Evolutionary conservation across 768 basidiomycete genomes (phyloP), one percentile per base, ranked within the genome.

Genomic region (Rubroboletus pulcherrimus): DNA sequence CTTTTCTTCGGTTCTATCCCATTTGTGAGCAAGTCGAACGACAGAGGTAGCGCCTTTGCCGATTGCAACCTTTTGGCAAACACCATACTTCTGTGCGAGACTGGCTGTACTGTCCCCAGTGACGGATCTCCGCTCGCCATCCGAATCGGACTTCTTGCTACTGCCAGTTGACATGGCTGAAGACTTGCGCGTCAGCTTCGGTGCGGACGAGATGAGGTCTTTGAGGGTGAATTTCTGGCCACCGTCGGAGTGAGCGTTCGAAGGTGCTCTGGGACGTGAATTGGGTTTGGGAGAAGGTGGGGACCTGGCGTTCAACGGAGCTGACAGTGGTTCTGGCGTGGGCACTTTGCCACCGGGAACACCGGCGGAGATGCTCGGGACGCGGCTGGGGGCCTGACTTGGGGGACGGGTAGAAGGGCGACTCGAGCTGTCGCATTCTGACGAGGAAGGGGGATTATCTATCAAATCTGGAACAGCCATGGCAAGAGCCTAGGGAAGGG

Each of bases 11-110:
- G 78, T 84, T 56, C 95, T 80, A 71, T 99, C 97, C 96, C 96
- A 98, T 76, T 98, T 99, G 75, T 99, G 97, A 41, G 95, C 96
- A 17, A 99, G 81, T 44, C 93, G 79, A 42, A 99, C 96, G 52
- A 98, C 93, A 46, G 91, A 93, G 26, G 97, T 99, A n/a, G 96
- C 97, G 19, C 96, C 96, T 72, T 94, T 97, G 38, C 96, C 96
- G 60, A 99, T 97, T 12, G 96, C 95, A 21, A 93, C 84, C 75
- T 92, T 93, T 77, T 95, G 93, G 72, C 95, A 98, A 12, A 97
- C 86, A 33, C 96, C 97, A 67, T 98, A 99, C 80, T 98, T 98
- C 73, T 93, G 86, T 38, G 89, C 74, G 60, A 89, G 66, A 57
- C 80, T 82, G 14, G 77, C 76, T 11, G 82, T 78, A 55, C 78